Conservation (phyloP, 108 stramenopile genomes). For the Pseudonitzschia delicatissima region DNA sequence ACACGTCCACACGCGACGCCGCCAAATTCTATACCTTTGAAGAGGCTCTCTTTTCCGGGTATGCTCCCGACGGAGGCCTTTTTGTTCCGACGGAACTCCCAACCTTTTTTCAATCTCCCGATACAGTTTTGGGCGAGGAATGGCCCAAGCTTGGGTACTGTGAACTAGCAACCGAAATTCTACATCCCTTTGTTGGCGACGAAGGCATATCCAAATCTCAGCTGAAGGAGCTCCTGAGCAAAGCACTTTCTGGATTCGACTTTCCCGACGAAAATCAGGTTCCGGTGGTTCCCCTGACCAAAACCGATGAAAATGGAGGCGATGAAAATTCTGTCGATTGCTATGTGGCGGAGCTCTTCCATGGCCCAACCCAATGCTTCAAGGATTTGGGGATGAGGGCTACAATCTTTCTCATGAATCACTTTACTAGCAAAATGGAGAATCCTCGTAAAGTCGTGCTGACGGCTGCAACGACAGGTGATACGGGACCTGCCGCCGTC, state of each 20-base stretch:
- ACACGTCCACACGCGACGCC: slow-evolving; percentile 61
- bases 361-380: slow-evolving; percentile 91
- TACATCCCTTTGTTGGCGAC: slow-evolving; percentile 55
- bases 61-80: slow-evolving; percentile 85
- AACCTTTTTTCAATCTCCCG: slow-evolving; percentile 9
- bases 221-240: slow-evolving; percentile 41
- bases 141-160: slow-evolving; percentile 61
- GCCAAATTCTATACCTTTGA: slow-evolving; percentile 57
- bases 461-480: slow-evolving; percentile 81
- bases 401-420: slow-evolving; percentile 54
- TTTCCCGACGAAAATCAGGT: slow-evolving; percentile 14
- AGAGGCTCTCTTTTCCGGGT: slow-evolving; percentile 72
- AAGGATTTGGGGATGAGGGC: slow-evolving; percentile 88
- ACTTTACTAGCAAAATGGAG: slow-evolving; percentile 46
- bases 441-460: slow-evolving; percentile 35
- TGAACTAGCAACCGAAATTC: slow-evolving; percentile 51
- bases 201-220: slow-evolving; percentile 46
- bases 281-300: slow-evolving; percentile 16
- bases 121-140: slow-evolving; percentile 12
- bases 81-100: slow-evolving; percentile 80
- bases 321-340: background rate
- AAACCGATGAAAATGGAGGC: slow-evolving; percentile 40
- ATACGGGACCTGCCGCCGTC: slow-evolving; percentile 92
- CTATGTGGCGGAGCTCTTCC: slow-evolving; percentile 85
- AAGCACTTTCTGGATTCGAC: slow-evolving; percentile 45